Evolutionary conservation across 2,329 filamentous ascomycete genomes (phyloP), one percentile per base, ranked within the genome.

Genomic region (Talaromyces albobiverticillius): DNA sequence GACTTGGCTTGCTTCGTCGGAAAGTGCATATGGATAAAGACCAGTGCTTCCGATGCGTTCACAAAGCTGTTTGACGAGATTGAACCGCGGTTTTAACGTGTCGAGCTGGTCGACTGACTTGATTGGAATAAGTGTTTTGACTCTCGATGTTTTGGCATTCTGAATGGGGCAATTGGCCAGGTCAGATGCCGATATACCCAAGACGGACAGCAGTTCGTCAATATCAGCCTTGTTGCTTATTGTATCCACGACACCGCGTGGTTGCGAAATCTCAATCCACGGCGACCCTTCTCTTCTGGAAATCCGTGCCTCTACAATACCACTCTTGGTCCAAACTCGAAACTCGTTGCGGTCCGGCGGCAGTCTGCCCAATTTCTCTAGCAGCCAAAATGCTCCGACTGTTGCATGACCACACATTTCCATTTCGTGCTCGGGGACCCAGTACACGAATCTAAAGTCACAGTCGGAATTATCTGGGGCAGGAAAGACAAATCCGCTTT

Each of bases 371-470:
- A 59, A 48, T n/a, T 54, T 34, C 5, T 55, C 36, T 18, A 61
- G 26, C 10, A 59, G 14, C 59, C 54, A 61, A n/a, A 58, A 32
- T 3, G 58, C 49, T 10, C 59, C 56, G 2, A 60, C 42, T 2
- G 51, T 60, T 16, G 50, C 55, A 46, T 55, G 55, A 11, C 60
- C 56, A 48, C 57, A 55, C 55, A 61, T 61, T 38, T 61, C 58
- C 49, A 54, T 61, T 41, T 59, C 41, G 13, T 43, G 41, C 41
- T 43, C 41, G 6, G 29, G 46, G 16, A 36, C 29, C 46, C 46
- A 48, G 22, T 22, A 36, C 13, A 36, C 31, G 13, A 48, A 48
- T 10, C 23, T 22, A 23, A 48, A 48, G 14, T 48, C 46, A 14
- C 31, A 48, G 3, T 20, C 18, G 18, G 31, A 48, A 4, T 14